A percentile compares a stretch with the other conserved stretches of the same genome.
These are phyloP conservation scores for Rhodamnia rubescens DNA, from an alignment of 345 rosid species.

Conservation along the genomic window DNA sequence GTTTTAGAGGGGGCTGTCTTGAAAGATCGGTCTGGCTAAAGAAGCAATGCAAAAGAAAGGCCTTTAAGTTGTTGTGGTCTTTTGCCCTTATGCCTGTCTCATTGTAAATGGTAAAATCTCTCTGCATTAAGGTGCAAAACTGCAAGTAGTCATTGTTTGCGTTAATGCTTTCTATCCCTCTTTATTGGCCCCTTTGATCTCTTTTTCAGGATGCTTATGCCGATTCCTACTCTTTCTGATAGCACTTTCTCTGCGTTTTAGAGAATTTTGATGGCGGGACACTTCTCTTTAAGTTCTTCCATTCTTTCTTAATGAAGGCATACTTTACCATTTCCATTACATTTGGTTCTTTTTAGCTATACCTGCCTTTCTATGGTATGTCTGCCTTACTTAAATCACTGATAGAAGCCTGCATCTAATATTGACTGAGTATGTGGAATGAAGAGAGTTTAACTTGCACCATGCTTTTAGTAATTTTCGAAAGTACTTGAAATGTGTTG, in stretches of 20 bases:
- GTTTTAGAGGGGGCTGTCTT: neutral
- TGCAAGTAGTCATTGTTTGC: neutral
- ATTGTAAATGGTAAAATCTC: neutral
- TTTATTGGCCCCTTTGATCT: neutral
- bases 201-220: neutral
- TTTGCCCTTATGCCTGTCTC: neutral
- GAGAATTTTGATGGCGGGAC: neutral
- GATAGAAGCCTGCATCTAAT: neutral
- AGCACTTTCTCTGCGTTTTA: neutral
- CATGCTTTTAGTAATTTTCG: neutral
- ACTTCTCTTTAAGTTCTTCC: neutral
- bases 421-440: neutral
- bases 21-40: neutral
- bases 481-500: neutral
- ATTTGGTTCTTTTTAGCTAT: neutral
- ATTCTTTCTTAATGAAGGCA: neutral
- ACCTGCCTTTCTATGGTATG: neutral
- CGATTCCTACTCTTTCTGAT: neutral
- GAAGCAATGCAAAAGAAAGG: neutral
- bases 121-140: neutral
- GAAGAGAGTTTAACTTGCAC: neutral
- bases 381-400: neutral
- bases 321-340: neutral
- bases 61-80: neutral
- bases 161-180: neutral